Base-by-base conservation (phyloP, 495 filamentous ascomycete species). In the Xylaria palmicola region DNA sequence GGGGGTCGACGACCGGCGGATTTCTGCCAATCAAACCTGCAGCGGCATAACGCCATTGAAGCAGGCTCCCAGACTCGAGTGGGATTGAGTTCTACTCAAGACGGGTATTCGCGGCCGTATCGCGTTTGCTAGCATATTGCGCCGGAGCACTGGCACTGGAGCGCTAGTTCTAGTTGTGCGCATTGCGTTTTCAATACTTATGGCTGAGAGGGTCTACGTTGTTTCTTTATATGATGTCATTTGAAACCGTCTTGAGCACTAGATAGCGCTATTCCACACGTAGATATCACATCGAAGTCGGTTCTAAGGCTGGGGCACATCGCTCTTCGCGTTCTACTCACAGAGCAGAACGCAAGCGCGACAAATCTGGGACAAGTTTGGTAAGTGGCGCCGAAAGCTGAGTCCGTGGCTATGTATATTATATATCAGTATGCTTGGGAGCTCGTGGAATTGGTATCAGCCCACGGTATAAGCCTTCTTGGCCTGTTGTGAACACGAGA, bases 321-420 rank as follows among this genome's bases (percentile, higher is more conserved):
- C 36, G 13, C 43, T n/a, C 30, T 1, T 39, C 17, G 17, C n/a
- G 29, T 36, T 58, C 27, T 58, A 43, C 55, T 37, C 55, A 7
- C 6, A 54, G 68, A 56, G 68, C 65, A 63, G 58, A 62, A 65
- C 32, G 48, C 32, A 56, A 29, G 13, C 6, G 19, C 40, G 34
- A 39, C 10, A n/a, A 27, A 32, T n/a, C 4, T 37, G 10, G 22
- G 40, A 29, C 13, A 1, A 19, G 3, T 19, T 10, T 1, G 43
- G 53, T 64, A 22, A n/a, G n/a, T n/a, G n/a, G n/a, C n/a, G n/a
- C n/a, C n/a, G n/a, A n/a, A n/a, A n/a, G 30, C 2, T 10, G 19
- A 12, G 41, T 58, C 34, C 6, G n/a, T 5, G 19, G 17, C 32
- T 27, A 19, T n/a, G n/a, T n/a, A 48, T 27, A 32, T 47, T 48